Conservation (phyloP, 495 filamentous ascomycete genomes). For the Chaetomium cochliodes region DNA sequence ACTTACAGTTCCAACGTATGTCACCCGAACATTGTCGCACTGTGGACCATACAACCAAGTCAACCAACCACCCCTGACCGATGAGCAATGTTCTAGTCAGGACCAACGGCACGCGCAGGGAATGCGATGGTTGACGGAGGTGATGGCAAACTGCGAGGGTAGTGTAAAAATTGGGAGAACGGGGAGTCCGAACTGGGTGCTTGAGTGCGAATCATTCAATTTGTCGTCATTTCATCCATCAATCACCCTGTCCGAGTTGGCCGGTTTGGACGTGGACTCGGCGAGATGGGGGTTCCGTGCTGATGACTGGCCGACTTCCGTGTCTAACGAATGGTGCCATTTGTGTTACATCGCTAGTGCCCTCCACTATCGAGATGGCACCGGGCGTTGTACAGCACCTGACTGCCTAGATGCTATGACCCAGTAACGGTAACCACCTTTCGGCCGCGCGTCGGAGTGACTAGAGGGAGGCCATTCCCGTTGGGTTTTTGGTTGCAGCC, state of each 20-base stretch:
- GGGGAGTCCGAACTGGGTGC: no score
- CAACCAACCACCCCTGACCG: not conserved
- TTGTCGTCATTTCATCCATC: no score
- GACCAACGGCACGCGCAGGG: not conserved
- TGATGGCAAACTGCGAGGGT: no score
- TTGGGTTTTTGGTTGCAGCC: not conserved
- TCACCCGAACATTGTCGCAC: constrained; percentile 1
- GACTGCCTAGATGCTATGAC: constrained; percentile 1
- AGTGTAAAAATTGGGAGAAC: no score
- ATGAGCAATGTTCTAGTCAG: not conserved
- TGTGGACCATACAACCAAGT: not conserved
- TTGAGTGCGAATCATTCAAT: no score
- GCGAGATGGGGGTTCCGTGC: not conserved
- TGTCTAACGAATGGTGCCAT: not conserved
- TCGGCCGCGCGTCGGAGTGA: not conserved
- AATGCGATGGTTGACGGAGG: not conserved
- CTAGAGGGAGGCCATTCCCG: not conserved
- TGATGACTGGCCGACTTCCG: not conserved
- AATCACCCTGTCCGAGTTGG: not conserved
- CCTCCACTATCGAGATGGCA: not conserved
- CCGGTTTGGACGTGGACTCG: not conserved
- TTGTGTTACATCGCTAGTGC: not conserved
- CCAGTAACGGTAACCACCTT: not conserved
- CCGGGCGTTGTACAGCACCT: not conserved
- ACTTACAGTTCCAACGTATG: not conserved